phyloP scores from a whole-genome alignment of 371 early-diverging fungal genomes.

The Paraphysoderma sedebokerense region DNA sequence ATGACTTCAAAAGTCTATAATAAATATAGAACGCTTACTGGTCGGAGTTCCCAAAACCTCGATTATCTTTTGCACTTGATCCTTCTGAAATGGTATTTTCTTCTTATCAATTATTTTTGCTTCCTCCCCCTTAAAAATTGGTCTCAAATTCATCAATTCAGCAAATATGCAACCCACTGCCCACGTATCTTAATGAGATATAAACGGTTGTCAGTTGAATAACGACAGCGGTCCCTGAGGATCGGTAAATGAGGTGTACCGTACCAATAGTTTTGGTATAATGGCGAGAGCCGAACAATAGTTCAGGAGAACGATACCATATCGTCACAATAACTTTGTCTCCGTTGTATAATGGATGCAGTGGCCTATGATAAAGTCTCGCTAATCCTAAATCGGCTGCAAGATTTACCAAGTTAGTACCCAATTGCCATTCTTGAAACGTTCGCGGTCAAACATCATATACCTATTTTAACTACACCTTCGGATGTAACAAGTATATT shows the following conservation, averaged over 20 bases:
- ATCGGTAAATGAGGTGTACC: constrained; percentile 7
- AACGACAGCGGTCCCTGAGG: constrained; percentile 2
- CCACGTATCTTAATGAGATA: constrained; percentile 57
- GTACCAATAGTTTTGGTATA: constrained; percentile 80
- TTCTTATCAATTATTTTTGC: constrained; percentile 78
- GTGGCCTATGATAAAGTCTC: constrained; percentile 55
- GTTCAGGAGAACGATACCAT: constrained; percentile 95
- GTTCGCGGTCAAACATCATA: not conserved
- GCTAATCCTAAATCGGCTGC: constrained; percentile 81
- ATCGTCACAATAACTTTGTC: constrained; percentile 94
- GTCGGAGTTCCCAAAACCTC: constrained; percentile 79
- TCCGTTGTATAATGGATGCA: constrained; percentile 65
- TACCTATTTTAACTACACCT: constrained; percentile 75
- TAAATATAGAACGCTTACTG: constrained; percentile 25
- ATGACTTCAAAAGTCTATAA: not conserved
- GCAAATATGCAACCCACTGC: constrained; percentile 92
- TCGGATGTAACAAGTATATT: constrained; percentile 71
- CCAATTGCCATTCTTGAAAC: constrained; percentile 1
- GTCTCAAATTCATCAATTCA: constrained; percentile 67
- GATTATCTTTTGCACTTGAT: constrained; percentile 75
- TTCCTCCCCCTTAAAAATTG: constrained; percentile 90
- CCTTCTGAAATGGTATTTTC: constrained; percentile 73
- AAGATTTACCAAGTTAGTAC: not conserved
- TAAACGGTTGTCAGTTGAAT: constrained; percentile 6
- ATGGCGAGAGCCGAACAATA: constrained; percentile 76